phyloP scores from a whole-genome alignment of 2,329 filamentous ascomycete species.

The Trichoderma atroviride region DNA sequence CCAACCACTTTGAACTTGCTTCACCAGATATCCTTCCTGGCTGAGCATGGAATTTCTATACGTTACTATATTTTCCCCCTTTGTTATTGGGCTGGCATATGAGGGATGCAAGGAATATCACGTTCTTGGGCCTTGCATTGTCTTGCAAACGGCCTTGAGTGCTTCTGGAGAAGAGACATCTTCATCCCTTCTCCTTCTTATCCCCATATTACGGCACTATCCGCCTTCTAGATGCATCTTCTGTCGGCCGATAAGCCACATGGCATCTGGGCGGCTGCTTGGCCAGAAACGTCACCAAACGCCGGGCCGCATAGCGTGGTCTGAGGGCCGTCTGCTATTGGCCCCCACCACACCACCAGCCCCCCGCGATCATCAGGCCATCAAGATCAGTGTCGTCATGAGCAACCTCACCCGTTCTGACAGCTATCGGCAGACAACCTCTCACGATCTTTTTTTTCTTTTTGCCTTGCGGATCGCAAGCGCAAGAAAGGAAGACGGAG shows the following conservation, averaged over 20 bases:
- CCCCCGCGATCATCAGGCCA: slow-evolving; percentile 38
- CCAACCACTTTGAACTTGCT: slow-evolving; percentile 50
- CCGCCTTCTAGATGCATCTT: not conserved
- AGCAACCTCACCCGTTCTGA: slow-evolving; percentile 25
- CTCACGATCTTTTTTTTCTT: not conserved
- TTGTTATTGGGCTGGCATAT: not conserved
- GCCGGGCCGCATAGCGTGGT: slow-evolving; percentile 24
- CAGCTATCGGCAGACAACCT: slow-evolving; percentile 13
- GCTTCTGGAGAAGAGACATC: not conserved
- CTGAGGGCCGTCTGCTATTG: slow-evolving; percentile 19
- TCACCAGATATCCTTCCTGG: slow-evolving; percentile 49
- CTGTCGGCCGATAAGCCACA: slow-evolving; percentile 9
- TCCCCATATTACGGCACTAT: not conserved
- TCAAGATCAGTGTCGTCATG: slow-evolving; percentile 35
- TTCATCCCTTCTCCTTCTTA: not conserved
- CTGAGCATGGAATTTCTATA: not conserved
- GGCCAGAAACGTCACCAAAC: slow-evolving; percentile 1
- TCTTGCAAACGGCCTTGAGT: not conserved
- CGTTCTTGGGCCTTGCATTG: not conserved
- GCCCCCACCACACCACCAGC: slow-evolving; percentile 29
- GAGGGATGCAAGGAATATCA: not conserved
- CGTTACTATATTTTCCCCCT: not conserved
- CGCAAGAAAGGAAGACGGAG: not conserved
- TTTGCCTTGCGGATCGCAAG: not conserved
- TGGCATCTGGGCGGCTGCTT: not conserved